Base-by-base conservation (phyloP, 352 stramenopile species). In the Phytophthora lateralis region DNA sequence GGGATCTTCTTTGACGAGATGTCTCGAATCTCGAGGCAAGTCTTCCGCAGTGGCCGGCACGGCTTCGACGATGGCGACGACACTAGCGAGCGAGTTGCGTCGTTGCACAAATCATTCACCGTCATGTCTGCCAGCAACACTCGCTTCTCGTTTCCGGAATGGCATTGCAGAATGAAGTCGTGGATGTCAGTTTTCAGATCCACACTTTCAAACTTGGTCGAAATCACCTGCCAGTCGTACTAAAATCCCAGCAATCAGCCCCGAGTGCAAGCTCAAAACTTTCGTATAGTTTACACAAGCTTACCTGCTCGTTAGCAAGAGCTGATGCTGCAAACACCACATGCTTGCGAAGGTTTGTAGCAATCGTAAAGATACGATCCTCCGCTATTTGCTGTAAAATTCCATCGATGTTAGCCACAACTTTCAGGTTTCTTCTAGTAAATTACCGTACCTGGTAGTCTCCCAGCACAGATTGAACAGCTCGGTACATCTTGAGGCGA, bases 191-290 rank as follows among this genome's bases (percentile, higher is more conserved):
- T 62, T 63, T 93, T 80, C 27, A 83, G 75, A 56, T 91, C 73
- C 14, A 93, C 77, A 43, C 71, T 82, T 43, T 93, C 84, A 38
- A 95, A 82, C 45, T 83, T 86, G 30, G 63, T 69, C 6, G 84
- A 82, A 47, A 89, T 72, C 55, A 92, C 89, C 47, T 95, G 86
- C 82, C 84, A 95, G 27, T 95, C 86, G 52, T 95, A 95, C 85
- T 94, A 51, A 20, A 30, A 3, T 21, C 27, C 18, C 37, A 20
- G 30, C 39, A 27, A n/a, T 21, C 24, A 32, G 6, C 2, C 5
- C 11, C n/a, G 18, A 21, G 8, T 18, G 6, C 14, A 37, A 38
- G 7, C 0, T 15, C n/a, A 24, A 39, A 9, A 14, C 11, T 52
- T 14, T 7, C 24, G 24, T 6, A 8, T 24, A 24, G 12, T n/a